phyloP scores from a whole-genome alignment of 257 asterid species.

The Plectranthus barbatus region DNA sequence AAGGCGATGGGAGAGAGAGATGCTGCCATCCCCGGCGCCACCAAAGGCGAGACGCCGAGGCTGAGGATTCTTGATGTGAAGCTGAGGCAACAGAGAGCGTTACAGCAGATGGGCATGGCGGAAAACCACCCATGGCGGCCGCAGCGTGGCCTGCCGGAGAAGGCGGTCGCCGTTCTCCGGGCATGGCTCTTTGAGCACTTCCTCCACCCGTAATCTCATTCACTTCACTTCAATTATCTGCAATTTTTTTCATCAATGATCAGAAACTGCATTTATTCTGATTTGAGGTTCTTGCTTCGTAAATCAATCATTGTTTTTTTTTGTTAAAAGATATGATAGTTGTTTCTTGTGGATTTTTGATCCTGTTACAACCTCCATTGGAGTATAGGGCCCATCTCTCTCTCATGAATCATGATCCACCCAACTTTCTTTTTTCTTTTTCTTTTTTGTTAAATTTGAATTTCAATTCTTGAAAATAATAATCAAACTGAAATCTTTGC shows the following conservation, averaged over 20 bases:
- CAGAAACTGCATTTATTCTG: neutral
- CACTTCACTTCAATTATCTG: no score
- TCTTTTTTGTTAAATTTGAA: neutral
- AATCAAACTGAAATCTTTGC: slow-evolving; percentile 20
- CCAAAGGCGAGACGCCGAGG: slow-evolving; percentile 79
- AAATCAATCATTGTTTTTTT: no score
- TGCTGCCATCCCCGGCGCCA: slow-evolving; percentile 34
- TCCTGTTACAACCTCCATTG: slow-evolving; percentile 19
- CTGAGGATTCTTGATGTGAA: slow-evolving; percentile 63
- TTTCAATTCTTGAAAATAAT: neutral
- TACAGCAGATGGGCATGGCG: slow-evolving; percentile 71
- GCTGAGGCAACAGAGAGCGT: slow-evolving; percentile 64
- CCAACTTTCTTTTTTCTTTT: neutral
- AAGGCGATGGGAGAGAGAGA: slow-evolving; percentile 76
- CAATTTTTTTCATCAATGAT: no score
- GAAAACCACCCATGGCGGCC: slow-evolving; percentile 91
- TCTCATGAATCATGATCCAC: neutral
- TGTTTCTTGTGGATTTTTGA: slow-evolving; percentile 26
- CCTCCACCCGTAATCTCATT: slow-evolving; percentile 66
- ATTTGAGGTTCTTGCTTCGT: neutral
- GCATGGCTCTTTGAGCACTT: slow-evolving; percentile 99
- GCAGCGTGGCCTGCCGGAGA: slow-evolving; percentile 76
- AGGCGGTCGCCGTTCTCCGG: slow-evolving; percentile 64
- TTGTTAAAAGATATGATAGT: neutral
- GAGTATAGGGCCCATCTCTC: slow-evolving; percentile 21